phyloP scores from a whole-genome alignment of 192 early-diverging fungal genomes.

The Umbelopsis vinacea region DNA sequence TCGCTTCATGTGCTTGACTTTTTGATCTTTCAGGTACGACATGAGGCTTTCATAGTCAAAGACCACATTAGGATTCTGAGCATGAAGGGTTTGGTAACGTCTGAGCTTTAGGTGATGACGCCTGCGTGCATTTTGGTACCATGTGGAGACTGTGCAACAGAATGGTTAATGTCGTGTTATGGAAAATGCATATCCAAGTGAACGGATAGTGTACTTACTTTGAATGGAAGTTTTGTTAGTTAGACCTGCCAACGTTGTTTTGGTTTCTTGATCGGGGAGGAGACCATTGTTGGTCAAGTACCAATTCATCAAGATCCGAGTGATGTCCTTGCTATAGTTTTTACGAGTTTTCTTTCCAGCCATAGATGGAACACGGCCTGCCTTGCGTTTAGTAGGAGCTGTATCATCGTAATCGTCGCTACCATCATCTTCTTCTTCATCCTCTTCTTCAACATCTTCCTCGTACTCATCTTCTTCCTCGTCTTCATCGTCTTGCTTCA shows the following conservation, averaged over 20 bases:
- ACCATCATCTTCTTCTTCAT: slow-evolving; percentile 14
- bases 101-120: slow-evolving; percentile 30
- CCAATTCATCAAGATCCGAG: slow-evolving; percentile 33
- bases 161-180: neutral
- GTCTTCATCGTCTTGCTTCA: neutral
- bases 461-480: neutral
- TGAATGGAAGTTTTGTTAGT: slow-evolving; percentile 30
- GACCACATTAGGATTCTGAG: slow-evolving; percentile 15
- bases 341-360: slow-evolving; percentile 29
- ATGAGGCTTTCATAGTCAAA: slow-evolving; percentile 31
- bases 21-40: slow-evolving; percentile 23
- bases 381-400: neutral
- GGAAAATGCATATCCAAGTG: neutral
- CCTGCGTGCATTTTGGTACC: slow-evolving; percentile 37
- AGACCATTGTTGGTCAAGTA: slow-evolving; percentile 29
- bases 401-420: slow-evolving; percentile 14
- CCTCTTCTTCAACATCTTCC: neutral
- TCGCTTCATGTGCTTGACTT: slow-evolving; percentile 10
- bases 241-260: slow-evolving; percentile 20
- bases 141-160: slow-evolving; percentile 25
- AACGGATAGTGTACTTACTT: slow-evolving; percentile 20
- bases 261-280: slow-evolving; percentile 29
- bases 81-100: slow-evolving; percentile 11
- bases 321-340: slow-evolving; percentile 31
- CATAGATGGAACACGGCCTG: neutral